Percentiles rank a stretch among this genome's conserved stretches.
phyloP scores from a whole-genome alignment of 345 rosid genomes.

The Eucalyptus sp. region DNA sequence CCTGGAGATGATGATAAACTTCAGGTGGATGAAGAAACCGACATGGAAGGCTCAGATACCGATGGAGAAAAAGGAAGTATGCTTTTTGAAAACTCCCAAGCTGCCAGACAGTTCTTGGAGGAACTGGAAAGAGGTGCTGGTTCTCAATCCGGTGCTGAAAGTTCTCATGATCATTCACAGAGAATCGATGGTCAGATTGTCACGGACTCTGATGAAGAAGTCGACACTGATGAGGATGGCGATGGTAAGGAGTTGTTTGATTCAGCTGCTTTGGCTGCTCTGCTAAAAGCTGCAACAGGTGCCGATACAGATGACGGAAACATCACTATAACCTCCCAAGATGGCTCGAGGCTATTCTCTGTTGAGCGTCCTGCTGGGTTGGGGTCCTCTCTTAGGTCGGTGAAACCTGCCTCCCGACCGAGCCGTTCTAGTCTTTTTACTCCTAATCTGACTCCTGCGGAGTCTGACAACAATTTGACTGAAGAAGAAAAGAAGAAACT shows the following conservation, averaged over 20 bases:
- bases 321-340: slow-evolving; percentile 64
- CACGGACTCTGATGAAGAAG: slow-evolving; percentile 87
- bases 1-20: slow-evolving; percentile 23
- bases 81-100: slow-evolving; percentile 68
- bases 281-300: slow-evolving; percentile 83
- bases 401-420: slow-evolving; percentile 55
- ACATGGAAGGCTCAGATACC: slow-evolving; percentile 29
- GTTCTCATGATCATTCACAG: slow-evolving; percentile 42
- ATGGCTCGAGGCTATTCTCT: slow-evolving; percentile 87
- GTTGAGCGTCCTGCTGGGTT: slow-evolving; percentile 89
- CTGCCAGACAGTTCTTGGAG: slow-evolving; percentile 76
- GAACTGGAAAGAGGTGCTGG: slow-evolving; percentile 56
- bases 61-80: slow-evolving; percentile 59
- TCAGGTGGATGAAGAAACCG: slow-evolving; percentile 13
- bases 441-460: slow-evolving; percentile 29
- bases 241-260: slow-evolving; percentile 81
- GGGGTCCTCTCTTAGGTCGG: slow-evolving; percentile 66
- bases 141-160: slow-evolving; percentile 43
- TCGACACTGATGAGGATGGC: slow-evolving; percentile 69
- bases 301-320: slow-evolving; percentile 48
- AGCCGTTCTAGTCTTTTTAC: slow-evolving; percentile 45
- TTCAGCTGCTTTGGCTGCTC: slow-evolving; percentile 87
- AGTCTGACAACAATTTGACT: slow-evolving; percentile 49
- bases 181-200: slow-evolving; percentile 71
- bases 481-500: slow-evolving; percentile 79